phyloP scores from a whole-genome alignment of 169 alveolate genomes.

The Cryptosporidium tyzzeri region DNA sequence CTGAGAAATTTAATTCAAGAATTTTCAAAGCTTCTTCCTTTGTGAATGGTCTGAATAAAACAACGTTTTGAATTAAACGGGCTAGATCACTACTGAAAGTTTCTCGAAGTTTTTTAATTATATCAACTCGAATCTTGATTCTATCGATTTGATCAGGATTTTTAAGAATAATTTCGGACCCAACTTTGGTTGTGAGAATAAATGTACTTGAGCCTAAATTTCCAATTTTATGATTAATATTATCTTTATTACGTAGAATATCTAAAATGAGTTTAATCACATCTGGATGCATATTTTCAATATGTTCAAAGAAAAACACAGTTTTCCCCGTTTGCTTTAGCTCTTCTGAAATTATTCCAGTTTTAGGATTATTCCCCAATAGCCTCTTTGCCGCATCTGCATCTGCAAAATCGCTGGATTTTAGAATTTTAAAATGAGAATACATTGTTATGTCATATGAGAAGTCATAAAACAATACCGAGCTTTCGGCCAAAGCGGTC shows the following conservation, averaged over 20 bases:
- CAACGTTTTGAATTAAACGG: not conserved
- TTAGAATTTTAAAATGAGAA: not conserved
- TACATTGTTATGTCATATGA: not conserved
- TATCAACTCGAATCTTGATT: too few species aligned
- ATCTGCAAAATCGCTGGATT: constrained; percentile 23
- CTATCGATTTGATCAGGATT: constrained; percentile 5
- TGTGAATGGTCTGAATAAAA: constrained; percentile 6
- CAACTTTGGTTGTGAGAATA: constrained; percentile 22
- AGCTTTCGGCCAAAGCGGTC: not conserved
- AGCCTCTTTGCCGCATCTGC: constrained; percentile 7
- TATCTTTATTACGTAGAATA: constrained; percentile 15
- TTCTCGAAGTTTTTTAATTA: not conserved
- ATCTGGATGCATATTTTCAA: constrained; percentile 30
- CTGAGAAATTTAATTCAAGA: constrained; percentile 1
- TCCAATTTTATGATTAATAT: not conserved
- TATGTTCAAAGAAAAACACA: constrained; percentile 2
- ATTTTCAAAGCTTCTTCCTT: constrained; percentile 13
- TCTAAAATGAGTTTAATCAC: not conserved
- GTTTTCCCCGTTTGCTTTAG: not conserved
- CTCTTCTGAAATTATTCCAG: constrained; percentile 11
- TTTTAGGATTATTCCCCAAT: not conserved
- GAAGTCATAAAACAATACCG: not conserved
- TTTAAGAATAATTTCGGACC: not conserved
- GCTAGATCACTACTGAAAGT: not conserved
- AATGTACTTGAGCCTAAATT: not conserved